phyloP scores from a whole-genome alignment of 495 filamentous ascomycete species.

The Cercophora samala region DNA sequence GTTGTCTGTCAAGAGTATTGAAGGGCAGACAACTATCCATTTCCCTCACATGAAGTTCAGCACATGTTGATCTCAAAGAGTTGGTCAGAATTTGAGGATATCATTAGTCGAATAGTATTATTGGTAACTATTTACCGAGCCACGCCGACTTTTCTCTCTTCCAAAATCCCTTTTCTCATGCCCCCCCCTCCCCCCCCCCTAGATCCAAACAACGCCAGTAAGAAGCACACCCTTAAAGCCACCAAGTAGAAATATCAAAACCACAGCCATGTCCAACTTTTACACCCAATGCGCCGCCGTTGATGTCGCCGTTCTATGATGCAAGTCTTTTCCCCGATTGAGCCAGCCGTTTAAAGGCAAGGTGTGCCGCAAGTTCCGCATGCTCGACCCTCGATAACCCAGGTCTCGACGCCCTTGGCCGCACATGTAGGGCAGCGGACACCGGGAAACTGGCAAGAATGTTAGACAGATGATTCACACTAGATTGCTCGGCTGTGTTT shows the following conservation, averaged over 20 bases:
- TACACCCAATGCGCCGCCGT: not conserved
- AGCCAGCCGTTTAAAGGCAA: slow-evolving; percentile 16
- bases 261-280: not conserved
- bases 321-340: not conserved
- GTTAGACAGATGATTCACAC: not conserved
- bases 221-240: not conserved
- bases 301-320: not conserved
- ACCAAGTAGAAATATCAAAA: not conserved
- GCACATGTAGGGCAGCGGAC: slow-evolving; percentile 40
- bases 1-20: not conserved
- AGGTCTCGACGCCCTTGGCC: slow-evolving; percentile 37
- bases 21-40: not conserved
- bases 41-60: not conserved
- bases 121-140: not conserved
- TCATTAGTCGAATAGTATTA: not conserved
- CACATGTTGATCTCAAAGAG: not conserved
- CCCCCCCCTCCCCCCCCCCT: too few relatives aligned
- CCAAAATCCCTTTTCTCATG: not conserved
- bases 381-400: slow-evolving; percentile 40
- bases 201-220: not conserved
- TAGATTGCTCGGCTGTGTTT: not conserved
- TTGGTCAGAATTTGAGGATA: not conserved
- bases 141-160: not conserved
- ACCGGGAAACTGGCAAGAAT: slow-evolving; percentile 22
- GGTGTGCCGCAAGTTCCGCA: slow-evolving; percentile 38